phyloP scores from a whole-genome alignment of 208 protist genomes.

The Kentomonas sorsogonicus region DNA sequence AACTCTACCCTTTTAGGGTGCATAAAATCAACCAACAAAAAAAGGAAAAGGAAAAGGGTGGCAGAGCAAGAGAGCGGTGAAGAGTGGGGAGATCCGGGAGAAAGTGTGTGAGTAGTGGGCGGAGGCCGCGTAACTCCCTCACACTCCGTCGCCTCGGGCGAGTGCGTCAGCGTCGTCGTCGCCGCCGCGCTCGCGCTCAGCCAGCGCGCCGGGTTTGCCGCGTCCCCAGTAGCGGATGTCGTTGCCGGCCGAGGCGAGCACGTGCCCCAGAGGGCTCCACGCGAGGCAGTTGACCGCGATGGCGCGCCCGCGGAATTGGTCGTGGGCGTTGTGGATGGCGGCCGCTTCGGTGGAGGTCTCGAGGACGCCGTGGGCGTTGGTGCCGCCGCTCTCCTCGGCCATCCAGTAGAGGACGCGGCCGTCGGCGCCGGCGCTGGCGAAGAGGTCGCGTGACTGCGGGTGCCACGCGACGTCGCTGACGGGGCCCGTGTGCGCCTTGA shows the following conservation, averaged over 20 bases:
- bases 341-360: slow-evolving; percentile 57
- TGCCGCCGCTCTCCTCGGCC: slow-evolving; percentile 67
- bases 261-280: slow-evolving; percentile 77
- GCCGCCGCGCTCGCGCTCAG: slow-evolving; percentile 71
- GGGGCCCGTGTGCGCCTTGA: slow-evolving; percentile 67
- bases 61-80: no score
- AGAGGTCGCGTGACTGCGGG: slow-evolving; percentile 64
- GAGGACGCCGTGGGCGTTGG: slow-evolving; percentile 42
- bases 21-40: no score
- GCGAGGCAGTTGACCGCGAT: slow-evolving; percentile 73
- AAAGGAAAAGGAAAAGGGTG: no score
- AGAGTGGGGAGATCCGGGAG: no score
- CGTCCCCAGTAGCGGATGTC: slow-evolving; percentile 88
- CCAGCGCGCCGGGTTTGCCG: slow-evolving; percentile 80
- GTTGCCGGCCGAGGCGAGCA: slow-evolving; percentile 66
- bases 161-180: no score
- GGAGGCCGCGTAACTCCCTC: no score
- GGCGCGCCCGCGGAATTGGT: slow-evolving; percentile 69
- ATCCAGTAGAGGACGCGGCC: slow-evolving; percentile 83
- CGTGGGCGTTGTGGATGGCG: slow-evolving; percentile 66
- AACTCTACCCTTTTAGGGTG: no score
- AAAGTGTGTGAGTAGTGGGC: no score
- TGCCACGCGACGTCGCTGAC: slow-evolving; percentile 81
- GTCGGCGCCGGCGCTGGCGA: slow-evolving; percentile 69
- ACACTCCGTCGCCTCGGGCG: no score